Evolutionary conservation across 2,329 filamentous ascomycete species (phyloP), one percentile per base, ranked within the genome.

Genomic region (Chaetomium olivaceum): DNA sequence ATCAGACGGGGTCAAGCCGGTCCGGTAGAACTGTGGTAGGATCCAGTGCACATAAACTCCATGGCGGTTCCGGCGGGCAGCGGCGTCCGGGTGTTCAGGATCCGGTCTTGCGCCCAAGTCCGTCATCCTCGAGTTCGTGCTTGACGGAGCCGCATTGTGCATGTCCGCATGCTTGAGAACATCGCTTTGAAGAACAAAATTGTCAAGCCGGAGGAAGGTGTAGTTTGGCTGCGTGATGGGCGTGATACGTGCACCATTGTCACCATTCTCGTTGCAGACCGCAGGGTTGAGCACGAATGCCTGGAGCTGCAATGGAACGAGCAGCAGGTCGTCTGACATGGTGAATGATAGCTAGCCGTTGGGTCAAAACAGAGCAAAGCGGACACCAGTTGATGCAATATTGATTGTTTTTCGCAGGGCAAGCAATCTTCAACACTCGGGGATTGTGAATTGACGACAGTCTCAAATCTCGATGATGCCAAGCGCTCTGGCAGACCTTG

Each of bases 31-130:
- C 0, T 74, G 74, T 0, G 80, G 80, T 0, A 82, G 58, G 0
- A 65, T 76, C 80, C 80, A 82, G 63, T 80, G 78, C 0, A 82
- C 39, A 58, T 82, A 80, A 11, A 79, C 78, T 1, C 80, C 80
- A 3, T 74, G 67, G 0, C 80, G 76, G 64, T 77, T 70, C 2
- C 54, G 67, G 36, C 59, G 61, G 39, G 52, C 27, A 31, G 59
- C 33, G 29, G 52, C 14, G 1, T 1, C 51, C 58, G 0, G 36
- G 36, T 39, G 4, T 12, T 2, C 31, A 33, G 31, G 8, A 33
- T 33, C 31, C 31, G 31, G 31, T 39, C 36, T 39, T 6, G 36
- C 36, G 70, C 68, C 79, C 0, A 81, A 67, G 66, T 81, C 76
- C 0, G 71, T 77, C 52, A 79, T 48, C 4, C 79, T 75, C 2